These are phyloP conservation scores for Bipolaris cookei DNA, from an alignment of 2,329 filamentous ascomycete species.

Conservation along the genomic window DNA sequence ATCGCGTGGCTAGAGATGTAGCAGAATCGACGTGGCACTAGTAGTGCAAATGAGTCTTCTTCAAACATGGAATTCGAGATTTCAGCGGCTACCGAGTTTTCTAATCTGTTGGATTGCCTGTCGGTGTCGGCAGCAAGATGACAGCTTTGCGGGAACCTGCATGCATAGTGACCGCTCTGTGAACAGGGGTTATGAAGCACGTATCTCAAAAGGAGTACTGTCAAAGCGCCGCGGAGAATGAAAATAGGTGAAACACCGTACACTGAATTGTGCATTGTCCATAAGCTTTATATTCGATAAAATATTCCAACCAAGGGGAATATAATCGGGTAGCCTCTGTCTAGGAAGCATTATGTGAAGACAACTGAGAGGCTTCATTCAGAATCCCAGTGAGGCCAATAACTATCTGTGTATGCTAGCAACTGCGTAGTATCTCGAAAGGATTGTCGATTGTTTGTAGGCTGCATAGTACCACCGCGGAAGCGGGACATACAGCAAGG, in stretches of 20 bases:
- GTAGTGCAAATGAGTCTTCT: constrained; percentile 5
- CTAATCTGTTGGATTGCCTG: constrained; percentile 6
- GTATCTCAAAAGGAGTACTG: constrained; percentile 7
- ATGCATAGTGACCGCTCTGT: constrained; percentile 13
- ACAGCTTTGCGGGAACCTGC: constrained; percentile 12
- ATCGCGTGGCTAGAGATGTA: constrained; percentile 1
- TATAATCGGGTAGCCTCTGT: neutral
- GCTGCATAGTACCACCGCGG: constrained; percentile 25
- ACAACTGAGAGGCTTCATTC: constrained; percentile 1
- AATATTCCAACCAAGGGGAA: neutral
- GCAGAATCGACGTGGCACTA: constrained; percentile 16
- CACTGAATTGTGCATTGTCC: constrained; percentile 6
- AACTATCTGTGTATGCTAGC: neutral
- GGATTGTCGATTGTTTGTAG: constrained; percentile 17
- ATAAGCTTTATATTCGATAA: constrained; percentile 12
- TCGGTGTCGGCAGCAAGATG: neutral
- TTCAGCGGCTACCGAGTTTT: neutral
- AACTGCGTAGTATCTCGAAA: neutral
- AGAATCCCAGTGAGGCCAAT: constrained; percentile 5
- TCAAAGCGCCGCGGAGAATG: constrained; percentile 8
- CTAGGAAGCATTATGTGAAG: neutral
- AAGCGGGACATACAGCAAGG: constrained; percentile 20
- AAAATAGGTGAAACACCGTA: constrained; percentile 23
- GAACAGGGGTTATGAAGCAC: constrained; percentile 12
- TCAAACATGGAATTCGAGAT: neutral